Evolutionary conservation across 2,329 filamentous ascomycete genomes (phyloP).

Genomic region (Xenoacremonium recifei): DNA sequence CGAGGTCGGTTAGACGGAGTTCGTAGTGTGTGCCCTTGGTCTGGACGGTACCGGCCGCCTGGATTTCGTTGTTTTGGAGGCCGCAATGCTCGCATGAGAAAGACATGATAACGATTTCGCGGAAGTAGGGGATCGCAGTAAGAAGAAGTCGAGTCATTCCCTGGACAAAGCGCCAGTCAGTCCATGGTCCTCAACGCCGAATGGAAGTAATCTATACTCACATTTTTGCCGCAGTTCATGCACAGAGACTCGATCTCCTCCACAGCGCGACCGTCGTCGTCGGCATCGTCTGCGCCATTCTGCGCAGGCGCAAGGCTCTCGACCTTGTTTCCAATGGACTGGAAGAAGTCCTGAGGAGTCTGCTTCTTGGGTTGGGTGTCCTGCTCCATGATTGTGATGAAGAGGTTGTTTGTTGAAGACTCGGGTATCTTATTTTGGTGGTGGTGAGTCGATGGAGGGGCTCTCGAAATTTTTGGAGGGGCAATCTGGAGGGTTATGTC

Average conservation of each 20-base stretch:
- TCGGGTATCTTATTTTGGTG: too few relatives aligned
- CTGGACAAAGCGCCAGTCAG: conserved; percentile 42
- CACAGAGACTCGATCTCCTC: conserved; percentile 76
- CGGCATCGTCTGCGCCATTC: conserved; percentile 31
- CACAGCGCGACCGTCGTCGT: conserved; percentile 54
- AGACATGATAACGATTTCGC: conserved; percentile 96
- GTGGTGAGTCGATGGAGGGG: conserved; percentile 24
- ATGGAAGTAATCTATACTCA: too few relatives aligned
- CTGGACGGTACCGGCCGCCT: conserved; percentile 89
- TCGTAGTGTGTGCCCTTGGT: conserved; percentile 83
- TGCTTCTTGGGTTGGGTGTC: conserved; percentile 36
- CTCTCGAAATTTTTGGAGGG: conserved; percentile 32
- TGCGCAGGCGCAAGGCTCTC: conserved; percentile 45
- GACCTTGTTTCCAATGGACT: conserved; percentile 61
- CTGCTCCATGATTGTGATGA: conserved; percentile 39
- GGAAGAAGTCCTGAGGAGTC: conserved; percentile 54
- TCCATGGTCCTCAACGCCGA: neutral
- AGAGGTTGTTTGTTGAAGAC: conserved; percentile 13
- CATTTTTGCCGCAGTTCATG: conserved; percentile 83
- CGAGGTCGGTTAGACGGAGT: conserved; percentile 68
- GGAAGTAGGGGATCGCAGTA: conserved; percentile 93
- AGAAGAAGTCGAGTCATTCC: conserved; percentile 84
- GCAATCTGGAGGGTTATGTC: conserved; percentile 28
- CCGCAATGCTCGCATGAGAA: conserved; percentile 89
- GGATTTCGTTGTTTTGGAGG: conserved; percentile 90